Base-by-base conservation (phyloP, 1,284 basidiomycete species). In the Apiotrichum laibachii region DNA sequence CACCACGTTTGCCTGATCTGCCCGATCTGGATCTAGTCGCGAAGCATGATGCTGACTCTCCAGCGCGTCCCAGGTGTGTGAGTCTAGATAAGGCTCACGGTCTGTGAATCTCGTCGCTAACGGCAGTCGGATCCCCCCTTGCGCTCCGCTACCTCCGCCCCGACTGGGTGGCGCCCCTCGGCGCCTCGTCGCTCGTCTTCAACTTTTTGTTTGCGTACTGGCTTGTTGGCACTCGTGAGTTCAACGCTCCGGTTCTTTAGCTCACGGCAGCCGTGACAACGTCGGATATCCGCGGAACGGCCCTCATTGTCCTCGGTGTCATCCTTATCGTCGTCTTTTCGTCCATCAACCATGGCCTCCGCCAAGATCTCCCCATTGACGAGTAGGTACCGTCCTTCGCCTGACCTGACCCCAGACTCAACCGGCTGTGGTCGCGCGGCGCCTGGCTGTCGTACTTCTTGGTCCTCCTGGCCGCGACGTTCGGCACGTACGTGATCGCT, bases 361-460 rank as follows among this genome's bases (percentile, higher is more conserved):
- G 69, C 19, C 75, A 74, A 49, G 67, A 69, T 7, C 66, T 80
- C 16, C 66, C 61, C 21, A 85, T 90, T 50, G 74, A 78, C 13
- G 88, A 75, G 72, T 74, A 50, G 48, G 72, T 60, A 18, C 19
- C n/a, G 5, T 5, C 15, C 11, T 31, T 13, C n/a, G 12, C 8
- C 5, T 34, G 3, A 22, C 19, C 2, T 16, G 33, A 34, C 50
- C 0, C 16, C 55, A 76, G 88, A 63, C 82, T 96, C 48, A 88
- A 89, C 19, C 79, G 82, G 50, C 83, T 95, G 39, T 96, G 92
- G 92, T 82, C 84, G 1, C 85, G 92, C 50, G 80, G 83, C 13
- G 86, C 88, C 66, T 96, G 93, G 92, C 84, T 96, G 12, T 81
- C 82, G n/a, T 95, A 86, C 80, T 92, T 95, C 80, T 84, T 90